Percentiles rank a stretch among this genome's conserved stretches.
phyloP scores from a whole-genome alignment of 805 yeast species.

The Metschnikowia dekortorum region DNA sequence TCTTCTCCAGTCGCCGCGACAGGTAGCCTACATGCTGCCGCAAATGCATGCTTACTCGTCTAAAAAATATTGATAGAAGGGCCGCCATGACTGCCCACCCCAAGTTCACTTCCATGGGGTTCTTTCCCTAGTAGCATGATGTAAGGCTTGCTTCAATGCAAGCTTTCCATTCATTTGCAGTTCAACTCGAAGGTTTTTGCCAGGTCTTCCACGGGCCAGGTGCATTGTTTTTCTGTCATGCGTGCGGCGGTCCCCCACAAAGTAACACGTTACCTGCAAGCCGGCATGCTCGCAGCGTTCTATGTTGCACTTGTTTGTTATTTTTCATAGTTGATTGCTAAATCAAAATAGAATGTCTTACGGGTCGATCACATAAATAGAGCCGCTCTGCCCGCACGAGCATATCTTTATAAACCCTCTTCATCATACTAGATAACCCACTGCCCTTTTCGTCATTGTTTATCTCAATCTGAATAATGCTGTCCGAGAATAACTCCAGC shows the following conservation, averaged over 20 bases:
- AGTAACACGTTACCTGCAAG: neutral
- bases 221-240: neutral
- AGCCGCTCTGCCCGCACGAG: neutral
- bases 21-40: neutral
- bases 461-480: neutral
- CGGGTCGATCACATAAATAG: neutral
- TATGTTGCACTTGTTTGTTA: neutral
- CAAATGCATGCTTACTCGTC: neutral
- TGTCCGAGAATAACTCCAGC: constrained; percentile 1
- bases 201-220: neutral
- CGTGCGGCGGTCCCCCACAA: neutral
- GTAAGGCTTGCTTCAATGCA: too few relatives aligned
- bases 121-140: neutral
- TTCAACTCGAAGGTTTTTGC: neutral
- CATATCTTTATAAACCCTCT: neutral
- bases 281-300: neutral
- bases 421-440: neutral
- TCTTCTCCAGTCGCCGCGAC: neutral
- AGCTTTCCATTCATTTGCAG: too few relatives aligned
- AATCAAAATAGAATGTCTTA: neutral
- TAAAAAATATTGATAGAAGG: neutral
- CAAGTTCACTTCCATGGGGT: neutral
- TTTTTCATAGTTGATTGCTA: neutral
- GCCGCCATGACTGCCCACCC: neutral
- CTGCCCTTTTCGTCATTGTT: neutral